Conservation (phyloP, 176 grass and related monocot genomes). For the Alloteropsis semialata region DNA sequence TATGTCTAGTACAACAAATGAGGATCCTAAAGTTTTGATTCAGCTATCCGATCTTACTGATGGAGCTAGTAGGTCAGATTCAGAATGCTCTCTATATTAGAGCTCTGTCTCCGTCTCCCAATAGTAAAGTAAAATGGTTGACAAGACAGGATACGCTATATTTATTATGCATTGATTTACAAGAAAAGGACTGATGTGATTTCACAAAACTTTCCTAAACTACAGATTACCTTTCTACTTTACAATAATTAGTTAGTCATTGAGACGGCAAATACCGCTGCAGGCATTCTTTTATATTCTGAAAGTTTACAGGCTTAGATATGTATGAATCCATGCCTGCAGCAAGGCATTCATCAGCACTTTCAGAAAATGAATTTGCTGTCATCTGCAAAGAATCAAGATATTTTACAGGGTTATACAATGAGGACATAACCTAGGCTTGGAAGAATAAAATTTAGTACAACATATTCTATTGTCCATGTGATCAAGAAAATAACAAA, state of each 20-base stretch:
- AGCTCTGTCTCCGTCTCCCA: constrained; percentile 30
- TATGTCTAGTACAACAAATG: constrained; percentile 27
- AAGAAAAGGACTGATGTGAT: constrained; percentile 40
- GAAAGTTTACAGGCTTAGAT: constrained; percentile 85
- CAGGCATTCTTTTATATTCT: constrained; percentile 74
- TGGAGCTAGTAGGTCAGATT: constrained; percentile 28
- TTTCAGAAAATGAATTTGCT: constrained; percentile 81
- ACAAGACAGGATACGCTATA: constrained; percentile 25
- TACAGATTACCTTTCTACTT: constrained; percentile 50
- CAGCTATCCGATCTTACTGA: constrained; percentile 32
- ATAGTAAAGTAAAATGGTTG: constrained; percentile 22
- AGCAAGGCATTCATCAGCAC: constrained; percentile 72
- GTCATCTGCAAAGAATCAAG: constrained; percentile 78
- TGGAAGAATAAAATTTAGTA: neutral
- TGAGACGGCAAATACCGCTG: constrained; percentile 59
- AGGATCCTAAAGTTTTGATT: constrained; percentile 24
- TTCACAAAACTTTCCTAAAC: constrained; percentile 66
- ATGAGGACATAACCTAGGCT: neutral
- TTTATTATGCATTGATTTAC: constrained; percentile 51
- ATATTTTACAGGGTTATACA: constrained; percentile 32
- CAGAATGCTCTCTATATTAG: constrained; percentile 35
- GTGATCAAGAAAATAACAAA: constrained; percentile 23
- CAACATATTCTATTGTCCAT: neutral
- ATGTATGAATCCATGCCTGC: constrained; percentile 95
- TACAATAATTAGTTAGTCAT: constrained; percentile 64